Conservation (phyloP, 345 rosid genomes). For the Lumnitzera littorea region DNA sequence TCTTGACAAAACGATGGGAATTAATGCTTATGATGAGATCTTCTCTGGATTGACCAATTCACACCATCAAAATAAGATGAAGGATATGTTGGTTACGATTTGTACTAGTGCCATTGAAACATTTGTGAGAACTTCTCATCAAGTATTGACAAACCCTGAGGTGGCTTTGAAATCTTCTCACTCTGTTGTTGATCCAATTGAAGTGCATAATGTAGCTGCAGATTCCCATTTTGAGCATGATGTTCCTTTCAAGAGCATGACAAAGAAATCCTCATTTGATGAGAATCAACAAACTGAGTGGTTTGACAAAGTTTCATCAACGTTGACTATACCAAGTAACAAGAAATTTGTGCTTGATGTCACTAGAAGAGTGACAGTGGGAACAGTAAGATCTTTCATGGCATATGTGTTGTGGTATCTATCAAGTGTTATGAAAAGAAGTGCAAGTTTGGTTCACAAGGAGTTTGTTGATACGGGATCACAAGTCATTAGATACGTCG, state of each 20-base stretch:
- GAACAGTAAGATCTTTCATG: constrained; percentile 54
- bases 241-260: constrained; percentile 13
- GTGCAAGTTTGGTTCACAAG: constrained; percentile 34
- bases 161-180: constrained; percentile 13
- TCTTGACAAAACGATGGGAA: constrained; percentile 81
- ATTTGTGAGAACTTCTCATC: constrained; percentile 68
- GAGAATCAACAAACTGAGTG: constrained; percentile 16
- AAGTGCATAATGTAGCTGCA: constrained; percentile 7
- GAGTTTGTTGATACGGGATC: constrained; percentile 61
- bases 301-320: constrained; percentile 9
- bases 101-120: constrained; percentile 80
- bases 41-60: constrained; percentile 88
- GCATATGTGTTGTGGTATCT: constrained; percentile 56
- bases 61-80: constrained; percentile 52
- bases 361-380: constrained; percentile 86
- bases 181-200: constrained; percentile 24
- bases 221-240: constrained; percentile 17
- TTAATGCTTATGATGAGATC: constrained; percentile 74
- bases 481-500: constrained; percentile 53
- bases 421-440: constrained; percentile 46
- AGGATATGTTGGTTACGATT: constrained; percentile 62
- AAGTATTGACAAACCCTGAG: constrained; percentile 48
- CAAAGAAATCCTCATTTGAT: constrained; percentile 18
- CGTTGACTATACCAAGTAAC: constrained; percentile 69
- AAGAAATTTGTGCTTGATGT: constrained; percentile 75